Evolutionary conservation across 2,329 filamentous ascomycete genomes (phyloP).

Genomic region (Aspergillus udagawae): DNA sequence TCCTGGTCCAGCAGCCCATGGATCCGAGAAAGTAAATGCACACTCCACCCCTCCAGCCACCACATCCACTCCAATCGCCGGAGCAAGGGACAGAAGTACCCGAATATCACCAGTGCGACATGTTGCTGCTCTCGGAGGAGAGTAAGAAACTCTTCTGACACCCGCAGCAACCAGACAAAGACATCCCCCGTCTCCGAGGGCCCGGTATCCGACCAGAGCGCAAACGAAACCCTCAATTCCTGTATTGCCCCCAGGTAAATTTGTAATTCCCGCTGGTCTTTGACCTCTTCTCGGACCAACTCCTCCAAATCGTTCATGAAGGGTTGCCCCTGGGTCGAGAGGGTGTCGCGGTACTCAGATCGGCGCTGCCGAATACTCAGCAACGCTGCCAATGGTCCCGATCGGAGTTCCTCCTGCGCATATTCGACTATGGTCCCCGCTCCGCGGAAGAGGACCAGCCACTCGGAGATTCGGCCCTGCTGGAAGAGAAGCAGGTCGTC

Average conservation of each 20-base stretch:
- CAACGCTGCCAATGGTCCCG: conserved; percentile 10
- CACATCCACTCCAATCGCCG: conserved; percentile 18
- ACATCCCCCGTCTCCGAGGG: conserved; percentile 16
- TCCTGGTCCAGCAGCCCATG: conserved; percentile 3
- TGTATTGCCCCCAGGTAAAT: conserved; percentile 13
- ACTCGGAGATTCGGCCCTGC: conserved; percentile 33
- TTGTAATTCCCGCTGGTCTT: not conserved
- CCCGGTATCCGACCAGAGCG: conserved; percentile 2
- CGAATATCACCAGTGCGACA: conserved; percentile 12
- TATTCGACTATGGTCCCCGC: conserved; percentile 31
- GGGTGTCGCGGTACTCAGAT: not conserved
- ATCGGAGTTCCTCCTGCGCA: conserved; percentile 17
- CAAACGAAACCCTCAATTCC: conserved; percentile 11
- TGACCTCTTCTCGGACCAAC: conserved; percentile 4
- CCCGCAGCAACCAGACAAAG: conserved; percentile 16
- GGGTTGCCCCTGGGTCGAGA: not conserved
- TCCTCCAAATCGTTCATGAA: conserved; percentile 10
- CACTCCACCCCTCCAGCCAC: conserved; percentile 16
- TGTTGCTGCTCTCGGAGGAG: conserved; percentile 4
- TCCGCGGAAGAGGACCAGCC: conserved; percentile 37
- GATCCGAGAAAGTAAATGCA: conserved; percentile 11
- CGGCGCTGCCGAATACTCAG: conserved; percentile 5
- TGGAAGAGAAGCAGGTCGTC: conserved; percentile 35
- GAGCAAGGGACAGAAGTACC: conserved; percentile 12
- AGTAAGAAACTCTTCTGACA: conserved; percentile 12